phyloP scores from a whole-genome alignment of 305 asterid genomes.

The Plantago lanceolata region DNA sequence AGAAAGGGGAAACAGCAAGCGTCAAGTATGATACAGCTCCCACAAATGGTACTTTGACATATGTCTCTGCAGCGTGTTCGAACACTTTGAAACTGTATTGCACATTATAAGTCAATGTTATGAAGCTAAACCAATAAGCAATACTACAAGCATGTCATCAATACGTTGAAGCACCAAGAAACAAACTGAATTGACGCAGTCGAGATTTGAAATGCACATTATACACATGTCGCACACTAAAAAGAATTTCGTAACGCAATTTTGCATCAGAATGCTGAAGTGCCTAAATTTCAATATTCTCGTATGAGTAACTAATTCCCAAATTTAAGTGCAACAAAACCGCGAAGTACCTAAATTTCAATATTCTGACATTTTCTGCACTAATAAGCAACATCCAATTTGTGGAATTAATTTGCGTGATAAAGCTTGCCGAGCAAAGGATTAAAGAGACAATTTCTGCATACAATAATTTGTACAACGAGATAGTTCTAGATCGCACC shows the following conservation, averaged over 20 bases:
- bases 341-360: not conserved
- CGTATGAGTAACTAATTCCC: not conserved
- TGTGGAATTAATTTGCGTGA: too few species aligned
- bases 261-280: not conserved
- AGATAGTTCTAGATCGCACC: not conserved
- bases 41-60: conserved; percentile 63
- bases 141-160: conserved; percentile 1
- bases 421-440: too few species aligned
- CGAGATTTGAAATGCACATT: not conserved
- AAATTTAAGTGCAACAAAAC: not conserved
- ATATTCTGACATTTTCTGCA: not conserved
- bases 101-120: conserved; percentile 31
- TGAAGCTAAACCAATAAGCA: conserved; percentile 15
- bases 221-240: not conserved
- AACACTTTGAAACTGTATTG: conserved; percentile 88
- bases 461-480: too few species aligned
- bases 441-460: too few species aligned
- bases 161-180: conserved; percentile 3
- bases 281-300: not conserved
- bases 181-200: not conserved
- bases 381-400: too few species aligned
- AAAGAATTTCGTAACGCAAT: not conserved
- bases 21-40: conserved; percentile 87
- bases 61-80: conserved; percentile 61
- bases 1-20: conserved; percentile 81